These are phyloP conservation scores for Termitomyces sp. DNA, from an alignment of 768 basidiomycete species.

Conservation along the genomic window DNA sequence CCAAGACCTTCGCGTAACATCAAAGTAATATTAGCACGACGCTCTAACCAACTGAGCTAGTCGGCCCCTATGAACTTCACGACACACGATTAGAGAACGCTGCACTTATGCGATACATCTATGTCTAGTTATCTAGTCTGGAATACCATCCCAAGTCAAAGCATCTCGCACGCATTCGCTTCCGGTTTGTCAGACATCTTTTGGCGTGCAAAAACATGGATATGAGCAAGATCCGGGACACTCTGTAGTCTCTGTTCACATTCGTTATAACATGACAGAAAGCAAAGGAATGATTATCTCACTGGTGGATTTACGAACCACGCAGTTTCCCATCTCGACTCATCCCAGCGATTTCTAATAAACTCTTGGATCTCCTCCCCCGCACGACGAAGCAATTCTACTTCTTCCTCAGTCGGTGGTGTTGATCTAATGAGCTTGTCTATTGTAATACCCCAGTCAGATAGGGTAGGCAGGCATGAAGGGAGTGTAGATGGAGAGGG, in stretches of 20 bases:
- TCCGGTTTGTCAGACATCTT: slow-evolving; percentile 21
- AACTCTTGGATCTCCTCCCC: slow-evolving; percentile 58
- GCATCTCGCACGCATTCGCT: not conserved
- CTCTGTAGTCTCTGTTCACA: slow-evolving; percentile 68
- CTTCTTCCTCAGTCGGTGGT: slow-evolving; percentile 48
- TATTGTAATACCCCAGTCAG: slow-evolving; percentile 66
- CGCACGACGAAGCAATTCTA: slow-evolving; percentile 39
- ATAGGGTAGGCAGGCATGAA: slow-evolving; percentile 52
- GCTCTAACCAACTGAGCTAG: slow-evolving; percentile 94
- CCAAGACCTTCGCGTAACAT: slow-evolving; percentile 57
- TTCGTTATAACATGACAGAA: not conserved
- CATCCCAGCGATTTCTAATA: slow-evolving; percentile 61
- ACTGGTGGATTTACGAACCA: slow-evolving; percentile 92
- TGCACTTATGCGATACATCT: too few species aligned
- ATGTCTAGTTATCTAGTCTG: too few species aligned
- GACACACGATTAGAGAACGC: too few species aligned
- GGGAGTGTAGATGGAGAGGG: slow-evolving; percentile 57
- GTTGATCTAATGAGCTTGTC: slow-evolving; percentile 52
- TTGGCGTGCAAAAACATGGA: slow-evolving; percentile 78
- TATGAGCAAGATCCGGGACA: slow-evolving; percentile 73
- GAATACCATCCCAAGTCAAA: too few species aligned
- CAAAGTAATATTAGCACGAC: slow-evolving; percentile 66
- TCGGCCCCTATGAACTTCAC: too few species aligned
- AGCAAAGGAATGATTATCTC: slow-evolving; percentile 20
- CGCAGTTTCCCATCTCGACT: slow-evolving; percentile 79